These are phyloP conservation scores for Lasiodiplodia sp. DNA, from an alignment of 2,329 filamentous ascomycete genomes.

Conservation along the genomic window DNA sequence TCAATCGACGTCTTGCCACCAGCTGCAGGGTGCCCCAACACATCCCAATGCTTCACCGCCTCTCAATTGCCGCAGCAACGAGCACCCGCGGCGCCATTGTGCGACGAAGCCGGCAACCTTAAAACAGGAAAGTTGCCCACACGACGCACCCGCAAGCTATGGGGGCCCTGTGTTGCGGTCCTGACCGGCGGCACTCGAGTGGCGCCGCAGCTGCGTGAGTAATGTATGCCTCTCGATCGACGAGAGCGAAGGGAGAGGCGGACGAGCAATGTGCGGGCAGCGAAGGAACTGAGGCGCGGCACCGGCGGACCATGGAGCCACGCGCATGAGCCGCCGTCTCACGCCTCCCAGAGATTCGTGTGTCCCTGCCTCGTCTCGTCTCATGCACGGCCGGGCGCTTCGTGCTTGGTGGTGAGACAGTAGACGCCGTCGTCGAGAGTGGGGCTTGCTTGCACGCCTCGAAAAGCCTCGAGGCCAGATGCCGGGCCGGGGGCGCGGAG, in stretches of 20 bases:
- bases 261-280: not conserved
- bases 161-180: constrained; percentile 22
- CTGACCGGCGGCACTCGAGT: constrained; percentile 14
- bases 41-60: constrained; percentile 19
- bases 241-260: constrained; percentile 10
- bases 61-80: constrained; percentile 22
- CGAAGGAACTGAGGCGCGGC: not conserved
- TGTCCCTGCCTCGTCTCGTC: constrained; percentile 19
- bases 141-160: constrained; percentile 20
- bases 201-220: constrained; percentile 18
- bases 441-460: constrained; percentile 27
- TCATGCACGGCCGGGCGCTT: constrained; percentile 24
- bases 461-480: constrained; percentile 6
- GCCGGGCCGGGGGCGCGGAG: not conserved
- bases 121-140: constrained; percentile 3
- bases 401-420: constrained; percentile 24
- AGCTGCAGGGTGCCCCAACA: constrained; percentile 14
- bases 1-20: constrained; percentile 3
- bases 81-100: not conserved
- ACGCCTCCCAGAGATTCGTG: not conserved
- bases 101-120: constrained; percentile 21
- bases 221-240: constrained; percentile 11
- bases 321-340: constrained; percentile 18
- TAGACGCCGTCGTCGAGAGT: constrained; percentile 21
- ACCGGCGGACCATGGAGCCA: not conserved